Evolutionary conservation across 1,284 basidiomycete species (phyloP), one percentile per base, ranked within the genome.

Genomic region (Ceratobasidium sp.): DNA sequence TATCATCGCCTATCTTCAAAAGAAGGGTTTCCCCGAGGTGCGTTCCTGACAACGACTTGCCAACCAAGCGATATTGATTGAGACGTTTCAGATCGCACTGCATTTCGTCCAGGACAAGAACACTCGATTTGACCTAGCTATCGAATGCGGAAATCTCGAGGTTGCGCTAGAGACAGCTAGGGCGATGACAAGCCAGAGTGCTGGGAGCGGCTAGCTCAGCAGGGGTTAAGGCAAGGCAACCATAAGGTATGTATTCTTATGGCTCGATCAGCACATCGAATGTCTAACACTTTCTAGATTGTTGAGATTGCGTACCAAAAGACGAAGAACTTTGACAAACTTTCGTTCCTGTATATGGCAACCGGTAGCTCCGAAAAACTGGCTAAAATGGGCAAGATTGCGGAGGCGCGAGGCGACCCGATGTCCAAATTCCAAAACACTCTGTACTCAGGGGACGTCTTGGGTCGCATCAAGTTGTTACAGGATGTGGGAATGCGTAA

Each of bases 381-480:
- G 23, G 86, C 86, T 18, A 98, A 98, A 85, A 99, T 99, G 97
- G 92, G 96, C 80, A 94, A 95, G 82, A 99, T 99, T 78, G 97
- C 97, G 0, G 90, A 96, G 78, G 95, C 94, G 75, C 88, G 97
- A 67, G 95, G 95, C 4, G 95, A 99, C 79, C 92, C 94, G 21
- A 98, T 99, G 96, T 97, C 96, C 32, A 86, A 95, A 64, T 99
- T 98, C 88, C 97, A 99, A 79, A 99, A 99, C 79, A 94, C 97
- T 2, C 84, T 99, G 50, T 98, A 97, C 82, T 89, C 94, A 26
- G 96, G 96, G 52, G 96, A 99, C 81, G 87, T 96, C 32, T 82
- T 87, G 73, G 89, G 90, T 36, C 87, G 96, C 71, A 92, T 98
- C 60, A 85, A 89, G n/a, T 93, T 98, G 30, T 83, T 99, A 69